Conservation (phyloP, 805 yeast species). For the Spencermartinsiella europaea region DNA sequence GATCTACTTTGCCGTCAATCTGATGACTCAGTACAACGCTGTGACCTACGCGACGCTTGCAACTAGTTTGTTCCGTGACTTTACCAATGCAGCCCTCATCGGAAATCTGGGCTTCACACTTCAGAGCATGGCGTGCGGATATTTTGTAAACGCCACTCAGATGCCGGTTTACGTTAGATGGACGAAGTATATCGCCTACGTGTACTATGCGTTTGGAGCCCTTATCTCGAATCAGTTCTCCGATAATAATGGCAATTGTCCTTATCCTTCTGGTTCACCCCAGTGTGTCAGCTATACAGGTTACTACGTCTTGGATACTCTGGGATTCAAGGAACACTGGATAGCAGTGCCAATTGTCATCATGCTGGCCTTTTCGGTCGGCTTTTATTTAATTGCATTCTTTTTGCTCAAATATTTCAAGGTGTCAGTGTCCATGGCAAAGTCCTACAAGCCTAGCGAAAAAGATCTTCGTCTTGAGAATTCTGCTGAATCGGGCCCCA, state of each 20-base stretch:
- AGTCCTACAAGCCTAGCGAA: constrained; percentile 22
- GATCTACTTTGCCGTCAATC: constrained; percentile 52
- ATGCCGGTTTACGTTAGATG: constrained; percentile 86
- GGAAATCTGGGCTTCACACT: constrained; percentile 62
- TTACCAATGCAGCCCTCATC: constrained; percentile 55
- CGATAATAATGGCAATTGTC: constrained; percentile 56
- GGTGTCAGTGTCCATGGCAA: constrained; percentile 49
- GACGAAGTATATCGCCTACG: constrained; percentile 70
- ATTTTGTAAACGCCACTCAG: constrained; percentile 62
- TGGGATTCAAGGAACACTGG: constrained; percentile 68
- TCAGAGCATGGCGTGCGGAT: constrained; percentile 77
- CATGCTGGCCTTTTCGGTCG: constrained; percentile 52
- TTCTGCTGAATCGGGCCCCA: neutral
- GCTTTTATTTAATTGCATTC: constrained; percentile 46
- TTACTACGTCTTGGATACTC: constrained; percentile 42
- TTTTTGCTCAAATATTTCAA: constrained; percentile 44
- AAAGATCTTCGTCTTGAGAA: neutral
- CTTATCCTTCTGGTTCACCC: constrained; percentile 29
- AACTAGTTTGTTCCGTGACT: constrained; percentile 56
- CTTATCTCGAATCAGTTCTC: constrained; percentile 60
- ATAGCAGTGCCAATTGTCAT: constrained; percentile 57
- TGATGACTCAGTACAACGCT: constrained; percentile 53
- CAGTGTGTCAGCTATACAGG: constrained; percentile 53
- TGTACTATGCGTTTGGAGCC: constrained; percentile 77
- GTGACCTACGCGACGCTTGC: constrained; percentile 48